These are phyloP conservation scores for Spathaspora sp. DNA, from an alignment of 1,139 yeast species.

Conservation along the genomic window DNA sequence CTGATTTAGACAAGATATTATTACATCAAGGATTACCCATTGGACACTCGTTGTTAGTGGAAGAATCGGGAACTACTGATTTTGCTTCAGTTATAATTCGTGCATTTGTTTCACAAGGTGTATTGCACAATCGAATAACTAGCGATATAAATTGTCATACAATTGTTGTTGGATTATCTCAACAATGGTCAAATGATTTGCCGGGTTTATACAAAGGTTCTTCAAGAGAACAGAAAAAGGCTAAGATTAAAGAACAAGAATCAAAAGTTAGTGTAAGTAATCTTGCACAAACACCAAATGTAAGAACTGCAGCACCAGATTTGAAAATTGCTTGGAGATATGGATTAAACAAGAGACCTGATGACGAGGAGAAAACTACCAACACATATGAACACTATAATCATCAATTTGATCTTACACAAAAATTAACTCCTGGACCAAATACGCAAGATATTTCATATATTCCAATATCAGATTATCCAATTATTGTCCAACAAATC, in stretches of 20 bases:
- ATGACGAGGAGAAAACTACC: slow-evolving; percentile 13
- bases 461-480: slow-evolving; percentile 37
- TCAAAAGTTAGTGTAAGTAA: slow-evolving; percentile 69
- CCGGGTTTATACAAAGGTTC: slow-evolving; percentile 82
- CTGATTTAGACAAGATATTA: slow-evolving; percentile 71
- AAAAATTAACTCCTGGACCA: slow-evolving; percentile 67
- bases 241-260: slow-evolving; percentile 56
- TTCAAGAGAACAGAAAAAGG: slow-evolving; percentile 63
- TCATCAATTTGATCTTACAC: slow-evolving; percentile 76
- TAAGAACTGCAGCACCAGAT: slow-evolving; percentile 31
- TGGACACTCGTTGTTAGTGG: slow-evolving; percentile 67
- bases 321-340: slow-evolving; percentile 89
- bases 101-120: slow-evolving; percentile 77
- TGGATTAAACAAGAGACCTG: slow-evolving; percentile 50
- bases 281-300: slow-evolving; percentile 33
- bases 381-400: slow-evolving; percentile 51
- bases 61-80: slow-evolving; percentile 89
- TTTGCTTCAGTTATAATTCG: slow-evolving; percentile 74
- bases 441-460: slow-evolving; percentile 58
- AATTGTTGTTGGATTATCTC: slow-evolving; percentile 63
- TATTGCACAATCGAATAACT: slow-evolving; percentile 59
- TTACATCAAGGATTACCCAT: slow-evolving; percentile 86
- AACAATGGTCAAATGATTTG: slow-evolving; percentile 66
- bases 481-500: slow-evolving; percentile 38
- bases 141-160: slow-evolving; percentile 47